Evolutionary conservation across 176 grass and related monocot species (phyloP).

Genomic region (Carex myosuroides): DNA sequence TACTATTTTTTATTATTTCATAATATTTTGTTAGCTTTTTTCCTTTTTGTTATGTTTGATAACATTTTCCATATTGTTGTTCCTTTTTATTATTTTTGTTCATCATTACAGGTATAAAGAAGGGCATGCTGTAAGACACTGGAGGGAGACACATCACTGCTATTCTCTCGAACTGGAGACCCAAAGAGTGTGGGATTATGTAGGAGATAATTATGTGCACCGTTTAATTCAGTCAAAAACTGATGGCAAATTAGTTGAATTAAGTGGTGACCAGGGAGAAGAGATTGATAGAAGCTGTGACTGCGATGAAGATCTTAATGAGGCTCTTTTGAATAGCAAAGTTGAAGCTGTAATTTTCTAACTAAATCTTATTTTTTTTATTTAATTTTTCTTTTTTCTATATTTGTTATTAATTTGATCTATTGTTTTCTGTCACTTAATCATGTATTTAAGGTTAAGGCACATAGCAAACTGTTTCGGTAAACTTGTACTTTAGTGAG

Average conservation of each 20-base stretch:
- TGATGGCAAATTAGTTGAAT: constrained; percentile 80
- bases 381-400: background rate
- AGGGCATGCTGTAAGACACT: constrained; percentile 78
- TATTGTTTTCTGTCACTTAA: background rate
- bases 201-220: constrained; percentile 95
- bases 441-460: background rate
- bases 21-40: background rate
- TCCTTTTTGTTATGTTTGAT: background rate
- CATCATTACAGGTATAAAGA: constrained; percentile 62
- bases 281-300: constrained; percentile 30
- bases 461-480: background rate
- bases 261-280: constrained; percentile 43
- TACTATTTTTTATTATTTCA: background rate
- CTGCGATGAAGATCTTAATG: constrained; percentile 49
- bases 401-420: background rate
- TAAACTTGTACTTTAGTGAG: background rate
- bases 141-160: constrained; percentile 90
- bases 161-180: constrained; percentile 98
- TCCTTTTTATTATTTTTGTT: background rate
- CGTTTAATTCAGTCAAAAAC: constrained; percentile 97
- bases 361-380: constrained; percentile 19
- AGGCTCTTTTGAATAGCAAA: constrained; percentile 92
- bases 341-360: constrained; percentile 78
- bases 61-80: background rate
- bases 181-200: constrained; percentile 98